Evolutionary conservation across 192 early-diverging fungal species (phyloP).

Genomic region (Backusella luteola): DNA sequence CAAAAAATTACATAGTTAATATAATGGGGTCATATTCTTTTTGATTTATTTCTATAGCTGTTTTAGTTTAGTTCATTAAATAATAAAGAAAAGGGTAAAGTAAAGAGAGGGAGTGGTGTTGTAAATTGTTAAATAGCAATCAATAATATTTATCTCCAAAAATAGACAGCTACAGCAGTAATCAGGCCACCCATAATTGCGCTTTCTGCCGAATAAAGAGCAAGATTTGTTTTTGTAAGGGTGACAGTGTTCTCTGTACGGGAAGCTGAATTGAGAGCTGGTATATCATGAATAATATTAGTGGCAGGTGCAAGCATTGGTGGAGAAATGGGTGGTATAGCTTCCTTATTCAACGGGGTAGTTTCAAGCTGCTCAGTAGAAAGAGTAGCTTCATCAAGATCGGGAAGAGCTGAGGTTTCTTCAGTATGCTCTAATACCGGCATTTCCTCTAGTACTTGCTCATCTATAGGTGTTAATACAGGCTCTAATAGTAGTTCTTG

Average conservation of each 20-base stretch:
- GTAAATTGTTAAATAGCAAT: neutral
- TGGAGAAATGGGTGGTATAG: neutral
- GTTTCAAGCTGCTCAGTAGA: neutral
- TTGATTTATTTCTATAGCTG: neutral
- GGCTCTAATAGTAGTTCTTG: neutral
- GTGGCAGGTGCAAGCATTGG: neutral
- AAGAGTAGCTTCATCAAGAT: neutral
- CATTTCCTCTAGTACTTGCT: neutral
- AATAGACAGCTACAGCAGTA: conserved; percentile 29
- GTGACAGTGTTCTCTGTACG: neutral
- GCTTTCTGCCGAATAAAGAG: conserved; percentile 33
- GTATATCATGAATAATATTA: neutral
- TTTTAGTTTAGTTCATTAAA: neutral
- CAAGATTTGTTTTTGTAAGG: conserved; percentile 15
- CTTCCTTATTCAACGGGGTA: neutral
- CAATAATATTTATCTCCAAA: conserved; percentile 9
- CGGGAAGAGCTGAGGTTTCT: neutral
- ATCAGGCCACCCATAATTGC: conserved; percentile 34
- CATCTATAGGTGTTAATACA: neutral
- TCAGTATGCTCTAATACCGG: neutral
- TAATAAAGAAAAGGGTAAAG: neutral
- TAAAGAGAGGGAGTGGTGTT: neutral
- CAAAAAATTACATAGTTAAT: neutral
- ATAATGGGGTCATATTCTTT: neutral
- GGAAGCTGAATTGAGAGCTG: neutral